phyloP scores from a whole-genome alignment of 306 rosid genomes.

The Cicer judaicum region DNA sequence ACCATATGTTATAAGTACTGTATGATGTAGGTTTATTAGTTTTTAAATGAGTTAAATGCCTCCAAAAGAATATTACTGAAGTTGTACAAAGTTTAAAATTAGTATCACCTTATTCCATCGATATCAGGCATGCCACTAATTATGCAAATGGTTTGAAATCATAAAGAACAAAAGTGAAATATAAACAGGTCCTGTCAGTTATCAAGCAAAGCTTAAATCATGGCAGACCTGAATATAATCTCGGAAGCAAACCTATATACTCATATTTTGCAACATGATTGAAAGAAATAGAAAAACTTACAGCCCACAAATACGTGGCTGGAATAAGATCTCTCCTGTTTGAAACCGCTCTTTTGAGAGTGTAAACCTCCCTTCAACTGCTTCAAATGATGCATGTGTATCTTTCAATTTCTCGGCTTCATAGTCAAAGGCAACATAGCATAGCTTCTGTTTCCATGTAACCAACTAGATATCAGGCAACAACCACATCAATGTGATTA shows the following conservation, averaged over 20 bases:
- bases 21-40: not conserved
- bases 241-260: constrained; percentile 13
- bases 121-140: not conserved
- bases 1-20: not conserved
- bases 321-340: constrained; percentile 86
- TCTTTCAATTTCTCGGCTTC: constrained; percentile 79
- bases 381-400: constrained; percentile 72
- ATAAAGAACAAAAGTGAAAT: not conserved
- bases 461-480: constrained; percentile 43
- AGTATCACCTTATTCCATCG: not conserved
- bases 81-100: not conserved
- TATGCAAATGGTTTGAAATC: constrained; percentile 8
- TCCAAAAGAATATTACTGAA: not conserved
- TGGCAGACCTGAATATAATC: constrained; percentile 17
- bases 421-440: constrained; percentile 88
- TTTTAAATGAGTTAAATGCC: not conserved
- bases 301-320: constrained; percentile 87
- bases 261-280: not conserved
- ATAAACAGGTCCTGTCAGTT: not conserved
- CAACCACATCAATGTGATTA: constrained; percentile 36
- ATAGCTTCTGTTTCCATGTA: constrained; percentile 67
- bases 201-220: constrained; percentile 14
- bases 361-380: constrained; percentile 71
- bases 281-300: constrained; percentile 52
- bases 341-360: constrained; percentile 89